Evolutionary conservation across 441 rosid species (phyloP), one percentile per base, ranked within the genome.

Genomic region (Aleurites moluccanus): DNA sequence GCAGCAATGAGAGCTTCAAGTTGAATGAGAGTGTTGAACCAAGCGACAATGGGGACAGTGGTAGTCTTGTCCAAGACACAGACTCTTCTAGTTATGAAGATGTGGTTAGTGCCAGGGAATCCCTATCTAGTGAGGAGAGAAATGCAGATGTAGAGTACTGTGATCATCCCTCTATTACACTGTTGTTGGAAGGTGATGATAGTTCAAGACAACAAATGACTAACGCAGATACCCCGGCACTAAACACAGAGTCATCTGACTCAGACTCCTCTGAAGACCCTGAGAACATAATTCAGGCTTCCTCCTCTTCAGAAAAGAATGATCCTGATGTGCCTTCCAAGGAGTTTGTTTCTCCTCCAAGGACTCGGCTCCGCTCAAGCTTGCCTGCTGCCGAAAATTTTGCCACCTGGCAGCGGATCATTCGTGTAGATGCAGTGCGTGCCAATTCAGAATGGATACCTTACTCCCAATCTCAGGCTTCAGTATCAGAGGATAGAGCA

Each of bases 401-500:
- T 81, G 75, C 88, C 7, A 90, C 93, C 0, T 92, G 99, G 99
- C 97, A 88, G 78, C 87, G 99, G 64, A 92, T 92, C 68, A 94
- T 94, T 75, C 96, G 94, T 16, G 85, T 91, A 35, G 99, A 94
- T 88, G 98, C 99, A 16, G 81, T 94, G 63, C 96, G 99, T 70
- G 93, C 94, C 18, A 90, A 90, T 84, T 83, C 88, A 27, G 99
- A 94, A 47, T 94, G 98, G 98, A 78, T 88, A 3, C 82, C 88
- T 0, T 84, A 85, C 82, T 84, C 90, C 33, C 77, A 84, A 44
- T 82, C 86, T 56, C 91, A 87, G 73, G 91, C 91, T 47, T 71
- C 85, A 42, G 79, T 91, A 64, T 90, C 97, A 4, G 92, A 89
- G 23, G 81, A 67, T 69, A 85, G 85, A 80, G 97, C 99, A 70